These are phyloP conservation scores for Cladorrhinum sp. DNA, from an alignment of 2,329 filamentous ascomycete species.

Conservation along the genomic window DNA sequence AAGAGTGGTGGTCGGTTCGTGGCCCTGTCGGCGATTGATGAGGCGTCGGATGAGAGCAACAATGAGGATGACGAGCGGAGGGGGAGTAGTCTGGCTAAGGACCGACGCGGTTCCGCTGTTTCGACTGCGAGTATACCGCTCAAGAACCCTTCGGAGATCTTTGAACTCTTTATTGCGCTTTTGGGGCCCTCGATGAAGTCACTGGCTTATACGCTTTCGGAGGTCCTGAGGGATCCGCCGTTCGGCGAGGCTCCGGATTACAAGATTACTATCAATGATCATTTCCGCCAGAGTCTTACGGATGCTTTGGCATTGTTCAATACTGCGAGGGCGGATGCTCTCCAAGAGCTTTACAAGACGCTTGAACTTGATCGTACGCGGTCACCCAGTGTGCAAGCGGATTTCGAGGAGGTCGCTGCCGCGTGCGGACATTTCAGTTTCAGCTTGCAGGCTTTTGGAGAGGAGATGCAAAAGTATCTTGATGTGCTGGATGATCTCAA, in stretches of 20 bases:
- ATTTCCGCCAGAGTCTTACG: constrained; percentile 74
- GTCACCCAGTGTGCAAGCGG: constrained; percentile 76
- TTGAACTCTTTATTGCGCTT: constrained; percentile 82
- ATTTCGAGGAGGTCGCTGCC: constrained; percentile 96
- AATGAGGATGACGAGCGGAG: constrained; percentile 41
- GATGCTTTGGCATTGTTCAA: constrained; percentile 81
- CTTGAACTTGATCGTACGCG: constrained; percentile 68
- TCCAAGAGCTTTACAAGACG: constrained; percentile 75
- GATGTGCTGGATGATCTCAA: constrained; percentile 84
- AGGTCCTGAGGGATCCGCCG: constrained; percentile 82
- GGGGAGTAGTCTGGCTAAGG: not conserved
- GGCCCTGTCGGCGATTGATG: constrained; percentile 59
- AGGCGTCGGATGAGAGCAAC: constrained; percentile 56
- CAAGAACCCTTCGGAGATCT: constrained; percentile 74
- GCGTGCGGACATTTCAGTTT: constrained; percentile 97
- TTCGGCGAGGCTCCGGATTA: constrained; percentile 68
- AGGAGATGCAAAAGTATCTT: constrained; percentile 81
- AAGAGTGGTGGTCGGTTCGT: constrained; percentile 42
- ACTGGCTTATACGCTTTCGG: constrained; percentile 83
- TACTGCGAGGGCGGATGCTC: constrained; percentile 68
- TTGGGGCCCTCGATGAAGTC: constrained; percentile 96
- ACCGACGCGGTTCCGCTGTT: constrained; percentile 17
- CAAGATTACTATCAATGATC: constrained; percentile 70
- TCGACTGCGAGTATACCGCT: constrained; percentile 37
- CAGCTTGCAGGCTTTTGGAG: constrained; percentile 83